A percentile compares a stretch with the other conserved stretches of the same genome.
Evolutionary conservation across 2,329 filamentous ascomycete species (phyloP).

Genomic region (Cordyceps cicadae): DNA sequence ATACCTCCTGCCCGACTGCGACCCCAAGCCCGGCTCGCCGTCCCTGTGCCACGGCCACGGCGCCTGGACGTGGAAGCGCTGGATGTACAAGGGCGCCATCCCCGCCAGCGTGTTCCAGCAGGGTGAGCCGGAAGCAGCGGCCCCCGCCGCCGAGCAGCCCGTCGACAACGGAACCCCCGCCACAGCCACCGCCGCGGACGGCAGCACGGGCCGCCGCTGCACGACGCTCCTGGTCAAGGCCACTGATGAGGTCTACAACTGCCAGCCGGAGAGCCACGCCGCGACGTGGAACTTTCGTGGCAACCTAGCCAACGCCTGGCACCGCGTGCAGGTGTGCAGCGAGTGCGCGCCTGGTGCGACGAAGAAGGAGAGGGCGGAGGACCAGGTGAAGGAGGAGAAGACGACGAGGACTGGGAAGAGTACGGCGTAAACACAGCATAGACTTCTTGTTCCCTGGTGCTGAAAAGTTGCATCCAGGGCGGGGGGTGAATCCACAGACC

Average conservation of each 20-base stretch:
- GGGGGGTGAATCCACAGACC: not conserved
- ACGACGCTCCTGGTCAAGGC: slow-evolving; percentile 55
- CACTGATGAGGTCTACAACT: slow-evolving; percentile 58
- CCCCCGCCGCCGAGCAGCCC: slow-evolving; percentile 6
- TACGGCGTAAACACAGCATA: not conserved
- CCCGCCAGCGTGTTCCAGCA: slow-evolving; percentile 25
- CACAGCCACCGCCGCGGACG: not conserved
- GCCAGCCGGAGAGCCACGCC: slow-evolving; percentile 52
- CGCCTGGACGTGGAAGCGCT: slow-evolving; percentile 57
- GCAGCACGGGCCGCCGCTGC: slow-evolving; percentile 26
- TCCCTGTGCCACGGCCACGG: slow-evolving; percentile 35
- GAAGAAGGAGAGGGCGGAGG: not conserved
- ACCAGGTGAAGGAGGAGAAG: not conserved
- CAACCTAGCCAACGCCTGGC: slow-evolving; percentile 60
- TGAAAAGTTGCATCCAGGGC: not conserved
- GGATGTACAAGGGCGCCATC: slow-evolving; percentile 47
- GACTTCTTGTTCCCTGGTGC: not conserved
- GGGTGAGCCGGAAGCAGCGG: not conserved
- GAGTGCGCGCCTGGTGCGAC: slow-evolving; percentile 19
- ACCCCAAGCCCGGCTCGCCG: slow-evolving; percentile 18
- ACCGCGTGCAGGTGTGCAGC: slow-evolving; percentile 40
- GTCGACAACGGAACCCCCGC: not conserved
- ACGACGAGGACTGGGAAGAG: not conserved
- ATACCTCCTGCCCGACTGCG: slow-evolving; percentile 43
- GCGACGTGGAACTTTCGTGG: slow-evolving; percentile 57